Base-by-base conservation (phyloP, 129 eudicot species). In the Artemisia annua region DNA sequence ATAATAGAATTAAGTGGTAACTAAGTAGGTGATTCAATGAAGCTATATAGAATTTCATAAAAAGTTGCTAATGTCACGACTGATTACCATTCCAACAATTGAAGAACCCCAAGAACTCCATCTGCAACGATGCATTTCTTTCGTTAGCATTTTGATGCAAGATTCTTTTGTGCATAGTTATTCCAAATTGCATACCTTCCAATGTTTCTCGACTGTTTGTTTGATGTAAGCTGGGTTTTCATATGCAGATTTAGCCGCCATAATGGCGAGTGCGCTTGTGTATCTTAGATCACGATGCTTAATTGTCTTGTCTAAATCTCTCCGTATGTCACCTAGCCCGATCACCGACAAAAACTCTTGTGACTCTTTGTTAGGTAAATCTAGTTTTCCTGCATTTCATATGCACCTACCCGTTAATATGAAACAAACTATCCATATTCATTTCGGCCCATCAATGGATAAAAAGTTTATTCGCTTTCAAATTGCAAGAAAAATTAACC, bases 181-280 rank as follows among this genome's bases (percentile, higher is more conserved):
- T 39, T 24, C 11, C 5, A 22, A 9, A 14, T 57, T 50, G 8
- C 44, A 11, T 67, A 86, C 96, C 91, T 89, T 84, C 96, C 96
- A 89, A 51, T 68, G 78, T 52, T 83, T 72, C 60, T 75, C 79
- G 20, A 89, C 87, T 0, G 83, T 80, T 13, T 61, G 60, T 67
- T 61, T 44, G 59, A 86, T 70, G 78, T 79, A 82, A 11, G 86
- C 83, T 19, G 73, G 43, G 63, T 84, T 89, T 76, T 89, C 96
- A 8, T 89, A 89, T 14, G 96, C 83, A 77, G 76, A 59, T 84
- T 89, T 89, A 17, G 96, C 87, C 1, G 96, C 91, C 91, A 86
- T 84, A 22, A 84, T 72, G 15, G 87, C 82, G 4, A 89, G 86
- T 17, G 79, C 78, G 3, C 79, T 80, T 62, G 66, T 63, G 76